Base-by-base conservation (phyloP, 371 early-diverging fungal genomes). In the Capniomyces stellatus region DNA sequence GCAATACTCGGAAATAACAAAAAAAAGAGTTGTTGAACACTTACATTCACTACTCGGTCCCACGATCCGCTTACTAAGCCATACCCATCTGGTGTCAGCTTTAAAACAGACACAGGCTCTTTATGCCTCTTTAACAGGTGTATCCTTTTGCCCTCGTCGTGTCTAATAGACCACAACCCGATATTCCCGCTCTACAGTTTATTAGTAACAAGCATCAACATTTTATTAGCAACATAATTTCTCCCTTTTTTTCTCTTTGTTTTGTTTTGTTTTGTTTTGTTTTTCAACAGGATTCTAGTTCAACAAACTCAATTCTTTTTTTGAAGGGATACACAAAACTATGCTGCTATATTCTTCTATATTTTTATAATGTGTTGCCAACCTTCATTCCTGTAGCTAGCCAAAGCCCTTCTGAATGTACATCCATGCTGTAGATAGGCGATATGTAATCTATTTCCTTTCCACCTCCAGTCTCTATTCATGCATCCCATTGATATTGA, bases 341-440 rank as follows among this genome's bases (percentile, higher is more conserved):
- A 18, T 18, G 21, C 18, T 41, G 41, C 18, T 21, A 18, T 18
- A 18, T 18, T 41, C 21, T 41, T 18, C 18, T 41, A 41, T 41
- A 41, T 35, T 10, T 35, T 10, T 35, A 35, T 35, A 35, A 35
- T 27, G 6, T 28, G 21, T 21, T 19, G 52, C 43, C 30, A 53
- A 74, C 78, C 64, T 83, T 54, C 83, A 51, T 78, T 0, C 91
- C 92, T n/a, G 79, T 75, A 8, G 88, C 60, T 35, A 76, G 71
- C 87, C 88, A 92, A 25, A 84, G 54, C 0, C 84, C 97, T 59
- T 91, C 85, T 1, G 97, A 89, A 10, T 96, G 91, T 25, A 92
- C 82, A 39, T 75, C 92, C 54, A 96, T 49, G 58, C 89, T 87
- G 62, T 82, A 88, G 1, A 90, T 92, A 1, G 94, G 87, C 23